Base-by-base conservation (phyloP, 768 basidiomycete species). In the Crucibulum laeve region DNA sequence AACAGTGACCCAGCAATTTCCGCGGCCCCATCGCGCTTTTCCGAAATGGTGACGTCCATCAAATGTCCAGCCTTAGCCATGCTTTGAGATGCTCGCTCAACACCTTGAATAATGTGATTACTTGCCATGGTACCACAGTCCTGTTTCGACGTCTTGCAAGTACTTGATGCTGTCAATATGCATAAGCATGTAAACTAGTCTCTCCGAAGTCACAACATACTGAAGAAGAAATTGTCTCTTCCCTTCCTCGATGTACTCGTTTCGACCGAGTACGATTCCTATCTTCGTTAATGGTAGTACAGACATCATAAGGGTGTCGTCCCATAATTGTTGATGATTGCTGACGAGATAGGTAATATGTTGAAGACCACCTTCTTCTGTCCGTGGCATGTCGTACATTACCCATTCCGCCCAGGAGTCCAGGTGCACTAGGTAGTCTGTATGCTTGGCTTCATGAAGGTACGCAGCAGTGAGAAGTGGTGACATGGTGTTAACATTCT, bases 401-500 rank as follows among this genome's bases (percentile, higher is more conserved):
- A 63, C 68, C 73, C 73, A 76, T 54, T 76, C 74, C 5, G 67
- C 76, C 75, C 75, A 77, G 5, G 69, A 65, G 41, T 70, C 66
- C 8, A 73, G 56, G 44, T 71, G 66, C 5, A 59, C 60, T n/a
- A 34, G 42, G 53, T 65, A 72, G 39, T 68, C 55, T 5, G 48
- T 64, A 10, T 56, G 51, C 37, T 60, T 56, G 21, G 54, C 56
- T 47, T 70, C 61, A 45, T 73, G 69, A n/a, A 71, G 55, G 48
- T 67, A 67, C 14, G 71, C 69, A 5, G 66, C 68, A 19, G 71
- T 71, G 6, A 75, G 51, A 32, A 80, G 62, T 0, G 76, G 71
- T 3, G 76, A 69, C 73, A 79, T 76, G 14, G 76, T 78, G 57
- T 79, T 79, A 44, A 78, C 74, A 52, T 79, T 79, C 69, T 79